These are phyloP conservation scores for Fusarium nisikadoi DNA, from an alignment of 2,329 filamentous ascomycete species.

Conservation along the genomic window DNA sequence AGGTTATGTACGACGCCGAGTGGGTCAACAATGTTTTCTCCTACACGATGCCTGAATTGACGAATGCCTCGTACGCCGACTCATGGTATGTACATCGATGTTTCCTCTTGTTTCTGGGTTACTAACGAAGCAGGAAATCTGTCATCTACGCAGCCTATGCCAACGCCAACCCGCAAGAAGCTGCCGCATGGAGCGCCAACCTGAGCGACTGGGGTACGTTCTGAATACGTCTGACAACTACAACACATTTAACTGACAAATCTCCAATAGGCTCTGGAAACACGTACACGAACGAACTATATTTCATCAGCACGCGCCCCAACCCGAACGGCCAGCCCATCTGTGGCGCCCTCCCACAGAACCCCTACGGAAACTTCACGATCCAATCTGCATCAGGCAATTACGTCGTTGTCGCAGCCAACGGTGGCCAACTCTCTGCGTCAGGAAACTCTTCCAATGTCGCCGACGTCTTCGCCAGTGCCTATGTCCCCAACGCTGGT, in stretches of 20 bases:
- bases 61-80: background rate
- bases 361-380: background rate
- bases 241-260: accelerated
- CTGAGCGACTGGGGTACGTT: background rate
- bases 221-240: accelerated
- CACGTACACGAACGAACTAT: background rate
- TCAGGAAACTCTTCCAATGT: background rate
- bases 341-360: background rate
- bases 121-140: background rate
- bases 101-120: background rate
- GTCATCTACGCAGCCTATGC: background rate
- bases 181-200: background rate
- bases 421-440: background rate
- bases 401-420: background rate
- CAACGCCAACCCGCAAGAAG: background rate
- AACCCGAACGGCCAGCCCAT: background rate
- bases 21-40: background rate
- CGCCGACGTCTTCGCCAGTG: background rate
- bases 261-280: background rate
- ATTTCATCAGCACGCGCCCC: background rate
- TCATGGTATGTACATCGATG: background rate
- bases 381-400: background rate
- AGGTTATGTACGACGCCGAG: background rate
- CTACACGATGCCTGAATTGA: background rate
- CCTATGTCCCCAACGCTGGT: background rate